Evolutionary conservation across 148 eudicot genomes (phyloP), one percentile per base, ranked within the genome.

Genomic region (Oxyria digyna): DNA sequence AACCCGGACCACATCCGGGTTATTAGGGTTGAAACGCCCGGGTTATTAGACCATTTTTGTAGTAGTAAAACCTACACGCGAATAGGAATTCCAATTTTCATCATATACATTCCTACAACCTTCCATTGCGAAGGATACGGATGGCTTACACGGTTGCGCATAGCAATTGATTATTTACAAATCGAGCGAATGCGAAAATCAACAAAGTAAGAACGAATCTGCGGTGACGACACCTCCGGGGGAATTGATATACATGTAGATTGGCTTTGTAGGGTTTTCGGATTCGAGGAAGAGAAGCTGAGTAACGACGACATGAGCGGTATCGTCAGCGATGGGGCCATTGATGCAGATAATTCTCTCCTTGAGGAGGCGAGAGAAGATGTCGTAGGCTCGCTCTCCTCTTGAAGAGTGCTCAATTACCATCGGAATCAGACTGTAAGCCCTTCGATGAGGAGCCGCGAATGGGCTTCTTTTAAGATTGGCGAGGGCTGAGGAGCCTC

Each of bases 221-320:
- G 98, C 98, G 45, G 98, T 86, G 64, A 93, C 98, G 35, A 91
- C 95, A 54, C 98, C 98, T n/a, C 98, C 98, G 3, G 98, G 98
- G 69, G 98, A 93, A 67, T 93, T 93, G 74, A 93, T 84, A 63
- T 93, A 93, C 96, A 93, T 87, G 74, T 89, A 40, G 54, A 93
- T 89, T 11, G 98, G 98, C 55, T 93, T 93, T 68, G 96, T 83
- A 0, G 98, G 98, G 76, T 93, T 93, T 52, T 93, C 98, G 6
- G 98, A 93, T 76, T 93, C 98, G 31, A 93, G 95, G 43, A 79
- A 93, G 46, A 93, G 94, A 2, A 93, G 86, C 79, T 93, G 98
- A 4, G 98, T 96, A 32, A 93, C 96, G 7, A 93, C 98, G 18
- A 93, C 96, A 55, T 93, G 98, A 0, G 98, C 82, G 9, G 98